A percentile compares a stretch with the other conserved stretches of the same genome.
These are phyloP conservation scores for Colletotrichum orbiculare DNA, from an alignment of 2,329 filamentous ascomycete species.

Conservation along the genomic window DNA sequence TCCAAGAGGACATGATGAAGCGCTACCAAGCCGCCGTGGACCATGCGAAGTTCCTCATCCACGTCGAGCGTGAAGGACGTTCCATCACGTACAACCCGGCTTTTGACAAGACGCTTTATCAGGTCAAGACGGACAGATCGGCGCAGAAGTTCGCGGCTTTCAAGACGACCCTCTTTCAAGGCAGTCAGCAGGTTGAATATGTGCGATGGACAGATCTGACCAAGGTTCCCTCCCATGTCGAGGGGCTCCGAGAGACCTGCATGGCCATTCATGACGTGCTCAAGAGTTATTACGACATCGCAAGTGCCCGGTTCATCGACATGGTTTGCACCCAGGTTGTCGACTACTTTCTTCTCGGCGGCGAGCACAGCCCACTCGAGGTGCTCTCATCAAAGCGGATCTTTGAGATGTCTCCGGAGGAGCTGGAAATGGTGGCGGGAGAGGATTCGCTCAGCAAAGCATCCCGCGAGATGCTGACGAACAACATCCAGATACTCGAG, in stretches of 20 bases:
- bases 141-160: background rate
- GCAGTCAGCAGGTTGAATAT: background rate
- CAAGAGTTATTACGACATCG: constrained; percentile 70
- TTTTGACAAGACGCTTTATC: constrained; percentile 55
- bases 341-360: constrained; percentile 63
- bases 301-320: constrained; percentile 71
- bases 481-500: constrained; percentile 58
- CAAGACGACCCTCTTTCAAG: fast-evolving
- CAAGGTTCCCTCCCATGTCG: background rate
- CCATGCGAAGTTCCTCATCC: constrained; percentile 62
- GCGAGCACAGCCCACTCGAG: constrained; percentile 60
- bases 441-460: constrained; percentile 59
- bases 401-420: constrained; percentile 54
- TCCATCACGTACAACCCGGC: constrained; percentile 64
- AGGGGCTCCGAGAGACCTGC: constrained; percentile 42
- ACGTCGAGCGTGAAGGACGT: constrained; percentile 58
- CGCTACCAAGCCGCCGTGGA: constrained; percentile 60
- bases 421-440: constrained; percentile 68
- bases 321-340: constrained; percentile 68
- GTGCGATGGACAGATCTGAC: constrained; percentile 5
- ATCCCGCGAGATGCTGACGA: constrained; percentile 54
- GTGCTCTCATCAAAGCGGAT: constrained; percentile 65
- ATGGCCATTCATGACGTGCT: constrained; percentile 71
- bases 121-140: background rate
- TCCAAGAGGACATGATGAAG: constrained; percentile 57